Evolutionary conservation across 164 flowering plant genomes (phyloP), one percentile per base, ranked within the genome.

Genomic region (Amborella trichopoda): DNA sequence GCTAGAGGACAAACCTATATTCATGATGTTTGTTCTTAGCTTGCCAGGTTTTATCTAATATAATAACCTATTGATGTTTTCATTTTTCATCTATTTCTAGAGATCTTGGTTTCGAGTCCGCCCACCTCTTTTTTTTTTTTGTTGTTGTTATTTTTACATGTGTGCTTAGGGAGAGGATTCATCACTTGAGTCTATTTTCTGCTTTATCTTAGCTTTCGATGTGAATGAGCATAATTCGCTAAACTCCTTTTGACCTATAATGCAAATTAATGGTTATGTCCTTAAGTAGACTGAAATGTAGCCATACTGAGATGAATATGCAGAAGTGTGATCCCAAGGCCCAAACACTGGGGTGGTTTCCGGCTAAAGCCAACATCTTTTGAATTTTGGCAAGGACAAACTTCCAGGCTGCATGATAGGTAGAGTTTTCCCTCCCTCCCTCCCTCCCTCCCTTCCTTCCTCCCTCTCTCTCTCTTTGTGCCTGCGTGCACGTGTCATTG

Each of bases 321-420:
- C 86, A 85, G 97, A 59, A 71, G 77, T 66, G n/a, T 68, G 67
- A 83, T 91, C 55, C 95, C 95, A 17, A 91, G 74, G 62, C 99
- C 96, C n/a, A 64, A 64, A 53, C 41, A 83, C 40, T 91, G 95
- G 96, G 95, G 96, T 49, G 99, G 96, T 49, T 87, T 75, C 74
- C 67, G 96, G 59, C 86, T 91, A 26, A 75, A 63, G 58, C 99
- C 99, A 19, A 72, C 71, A 50, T 50, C 57, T 23, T 62, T 77
- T 49, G 96, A 84, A 60, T 91, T 87, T 64, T 91, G 99, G 96
- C 99, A 91, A 68, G 99, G 99, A 41, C 96, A 87, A 37, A 60
- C 36, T 25, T 87, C 99, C 55, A 88, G 88, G 50, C 68, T 91
- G 63, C 96, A 91, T 68, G 99, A 91, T 67, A 73, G 95, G 95